Evolutionary conservation across 441 rosid species (phyloP).

Genomic region (Corymbia citriodora): DNA sequence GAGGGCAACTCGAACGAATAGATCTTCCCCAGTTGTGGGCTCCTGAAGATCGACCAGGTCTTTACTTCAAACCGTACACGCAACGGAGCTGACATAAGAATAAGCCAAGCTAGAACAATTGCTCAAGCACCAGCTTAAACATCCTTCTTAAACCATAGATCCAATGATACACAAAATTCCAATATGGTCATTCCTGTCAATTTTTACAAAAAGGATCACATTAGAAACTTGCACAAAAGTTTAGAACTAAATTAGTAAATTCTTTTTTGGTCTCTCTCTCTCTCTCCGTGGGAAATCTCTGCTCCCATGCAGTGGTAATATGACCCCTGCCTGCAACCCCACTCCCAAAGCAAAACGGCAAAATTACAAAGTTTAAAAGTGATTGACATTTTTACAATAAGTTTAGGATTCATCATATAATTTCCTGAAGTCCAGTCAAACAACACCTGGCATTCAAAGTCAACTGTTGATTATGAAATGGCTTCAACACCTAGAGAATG

Average conservation of each 20-base stretch:
- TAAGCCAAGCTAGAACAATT: neutral
- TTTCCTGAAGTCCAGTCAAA: neutral
- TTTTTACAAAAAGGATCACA: fast-evolving
- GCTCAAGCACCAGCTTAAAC: neutral
- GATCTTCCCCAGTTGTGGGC: neutral
- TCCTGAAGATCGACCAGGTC: neutral
- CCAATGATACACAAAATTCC: neutral
- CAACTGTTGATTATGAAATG: neutral
- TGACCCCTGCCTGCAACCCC: neutral
- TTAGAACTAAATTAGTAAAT: neutral
- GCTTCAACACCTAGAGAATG: neutral
- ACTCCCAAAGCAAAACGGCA: neutral
- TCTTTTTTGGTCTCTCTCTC: neutral
- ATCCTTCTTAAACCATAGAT: neutral
- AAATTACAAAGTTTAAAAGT: neutral
- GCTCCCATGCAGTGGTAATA: neutral
- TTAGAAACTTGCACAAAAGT: neutral
- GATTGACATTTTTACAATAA: neutral
- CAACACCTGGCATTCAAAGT: neutral
- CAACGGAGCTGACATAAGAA: neutral
- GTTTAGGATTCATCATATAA: neutral
- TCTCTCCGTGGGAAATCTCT: neutral
- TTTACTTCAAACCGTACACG: neutral
- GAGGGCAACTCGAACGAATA: neutral
- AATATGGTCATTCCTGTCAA: fast-evolving